phyloP scores from a whole-genome alignment of 192 early-diverging fungal genomes.

The Dispira simplex region DNA sequence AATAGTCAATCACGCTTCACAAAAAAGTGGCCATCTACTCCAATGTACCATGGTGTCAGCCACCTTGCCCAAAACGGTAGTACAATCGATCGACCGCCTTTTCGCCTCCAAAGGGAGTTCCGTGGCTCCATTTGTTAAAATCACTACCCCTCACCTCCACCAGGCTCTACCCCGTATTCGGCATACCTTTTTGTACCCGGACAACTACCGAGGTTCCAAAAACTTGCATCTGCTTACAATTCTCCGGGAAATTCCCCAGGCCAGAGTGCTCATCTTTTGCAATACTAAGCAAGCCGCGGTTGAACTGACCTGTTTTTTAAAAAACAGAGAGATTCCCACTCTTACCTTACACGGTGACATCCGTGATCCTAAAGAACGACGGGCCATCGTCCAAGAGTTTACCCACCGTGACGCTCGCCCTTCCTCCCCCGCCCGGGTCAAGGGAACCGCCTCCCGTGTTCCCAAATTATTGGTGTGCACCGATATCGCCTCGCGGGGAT shows the following conservation, averaged over 20 bases:
- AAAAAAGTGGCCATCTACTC: slow-evolving; percentile 22
- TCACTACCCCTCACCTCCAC: slow-evolving; percentile 73
- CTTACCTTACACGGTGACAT: slow-evolving; percentile 30
- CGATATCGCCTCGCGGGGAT: slow-evolving; percentile 77
- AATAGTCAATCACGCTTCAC: slow-evolving; percentile 21
- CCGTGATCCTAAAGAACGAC: background rate
- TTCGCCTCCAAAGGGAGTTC: slow-evolving; percentile 12
- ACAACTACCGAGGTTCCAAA: slow-evolving; percentile 50
- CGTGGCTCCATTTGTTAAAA: slow-evolving; percentile 35
- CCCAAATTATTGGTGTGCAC: slow-evolving; percentile 53
- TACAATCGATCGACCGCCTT: slow-evolving; percentile 30
- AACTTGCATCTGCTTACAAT: slow-evolving; percentile 54
- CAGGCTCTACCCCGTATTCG: slow-evolving; percentile 49
- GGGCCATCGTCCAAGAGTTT: background rate
- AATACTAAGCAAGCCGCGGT: slow-evolving; percentile 52
- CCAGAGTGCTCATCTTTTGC: slow-evolving; percentile 74
- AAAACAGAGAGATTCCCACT: slow-evolving; percentile 31
- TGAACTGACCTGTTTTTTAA: slow-evolving; percentile 34
- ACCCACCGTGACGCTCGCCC: background rate
- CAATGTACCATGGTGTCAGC: slow-evolving; percentile 52
- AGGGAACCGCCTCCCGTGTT: slow-evolving; percentile 16
- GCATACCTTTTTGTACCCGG: slow-evolving; percentile 62
- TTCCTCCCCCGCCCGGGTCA: background rate
- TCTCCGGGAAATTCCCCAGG: slow-evolving; percentile 43
- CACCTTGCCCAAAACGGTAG: slow-evolving; percentile 53